These are phyloP conservation scores for Capniomyces stellatus DNA, from an alignment of 371 early-diverging fungal genomes.

Conservation along the genomic window DNA sequence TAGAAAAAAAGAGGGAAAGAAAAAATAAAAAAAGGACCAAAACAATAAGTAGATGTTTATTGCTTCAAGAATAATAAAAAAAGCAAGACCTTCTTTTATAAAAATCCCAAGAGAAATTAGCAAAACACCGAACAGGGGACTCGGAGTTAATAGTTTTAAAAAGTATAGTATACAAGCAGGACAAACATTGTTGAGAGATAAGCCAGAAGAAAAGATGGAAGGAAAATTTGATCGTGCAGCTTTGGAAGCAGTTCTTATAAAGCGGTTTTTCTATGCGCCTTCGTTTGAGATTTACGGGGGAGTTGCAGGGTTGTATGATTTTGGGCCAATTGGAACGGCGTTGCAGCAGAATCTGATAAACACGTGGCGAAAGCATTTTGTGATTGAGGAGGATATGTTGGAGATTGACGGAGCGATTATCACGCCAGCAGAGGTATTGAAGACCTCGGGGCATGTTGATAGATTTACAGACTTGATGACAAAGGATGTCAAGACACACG, in stretches of 20 bases:
- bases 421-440: slow-evolving; percentile 93
- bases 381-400: slow-evolving; percentile 97
- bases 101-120: too few relatives aligned
- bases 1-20: too few relatives aligned
- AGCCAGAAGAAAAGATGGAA: not conserved
- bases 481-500: slow-evolving; percentile 83
- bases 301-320: slow-evolving; percentile 97
- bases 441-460: slow-evolving; percentile 99
- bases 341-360: slow-evolving; percentile 89
- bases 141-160: too few relatives aligned
- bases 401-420: slow-evolving; percentile 97
- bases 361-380: slow-evolving; percentile 92
- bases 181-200: too few relatives aligned
- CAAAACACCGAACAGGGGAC: too few relatives aligned
- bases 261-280: slow-evolving; percentile 94
- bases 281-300: slow-evolving; percentile 89
- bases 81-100: too few relatives aligned
- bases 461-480: slow-evolving; percentile 99
- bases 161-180: too few relatives aligned
- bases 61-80: too few relatives aligned
- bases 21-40: too few relatives aligned
- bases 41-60: too few relatives aligned
- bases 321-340: slow-evolving; percentile 93
- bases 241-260: slow-evolving; percentile 49
- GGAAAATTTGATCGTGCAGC: slow-evolving; percentile 28